Percentiles rank a stretch among this genome's conserved stretches.
phyloP scores from a whole-genome alignment of 441 rosid genomes.

The Adansonia madagascariensis region DNA sequence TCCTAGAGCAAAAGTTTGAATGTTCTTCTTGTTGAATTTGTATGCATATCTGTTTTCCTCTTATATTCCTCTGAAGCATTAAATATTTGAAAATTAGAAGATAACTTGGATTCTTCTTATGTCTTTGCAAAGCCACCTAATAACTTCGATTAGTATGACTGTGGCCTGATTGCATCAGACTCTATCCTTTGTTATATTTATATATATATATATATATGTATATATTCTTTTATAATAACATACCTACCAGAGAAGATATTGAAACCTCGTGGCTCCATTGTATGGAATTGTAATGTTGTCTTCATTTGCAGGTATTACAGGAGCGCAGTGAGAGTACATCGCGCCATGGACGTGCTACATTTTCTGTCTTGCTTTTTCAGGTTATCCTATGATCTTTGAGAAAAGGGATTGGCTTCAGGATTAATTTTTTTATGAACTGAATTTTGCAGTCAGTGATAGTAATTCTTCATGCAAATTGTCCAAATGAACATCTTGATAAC shows the following conservation, averaged over 20 bases:
- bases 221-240: neutral
- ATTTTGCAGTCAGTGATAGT: conserved; percentile 17
- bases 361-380: conserved; percentile 16
- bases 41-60: neutral
- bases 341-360: conserved; percentile 79
- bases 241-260: conserved; percentile 18
- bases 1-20: conserved; percentile 25
- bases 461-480: conserved; percentile 27
- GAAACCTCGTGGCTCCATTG: conserved; percentile 17
- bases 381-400: conserved; percentile 26
- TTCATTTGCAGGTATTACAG: conserved; percentile 79
- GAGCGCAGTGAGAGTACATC: conserved; percentile 99
- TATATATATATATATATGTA: neutral
- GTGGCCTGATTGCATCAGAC: neutral
- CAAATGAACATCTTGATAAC: conserved; percentile 23
- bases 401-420: conserved; percentile 13
- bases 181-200: conserved; percentile 5
- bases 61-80: neutral
- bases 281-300: conserved; percentile 25
- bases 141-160: neutral
- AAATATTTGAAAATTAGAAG: conserved; percentile 4
- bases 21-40: conserved; percentile 5
- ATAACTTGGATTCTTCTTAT: conserved; percentile 9
- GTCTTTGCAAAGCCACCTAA: conserved; percentile 11
- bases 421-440: conserved; percentile 5